A percentile compares a stretch with the other conserved stretches of the same genome.
These are phyloP conservation scores for Pythium dissimile DNA, from an alignment of 352 stramenopile genomes.

Conservation along the genomic window DNA sequence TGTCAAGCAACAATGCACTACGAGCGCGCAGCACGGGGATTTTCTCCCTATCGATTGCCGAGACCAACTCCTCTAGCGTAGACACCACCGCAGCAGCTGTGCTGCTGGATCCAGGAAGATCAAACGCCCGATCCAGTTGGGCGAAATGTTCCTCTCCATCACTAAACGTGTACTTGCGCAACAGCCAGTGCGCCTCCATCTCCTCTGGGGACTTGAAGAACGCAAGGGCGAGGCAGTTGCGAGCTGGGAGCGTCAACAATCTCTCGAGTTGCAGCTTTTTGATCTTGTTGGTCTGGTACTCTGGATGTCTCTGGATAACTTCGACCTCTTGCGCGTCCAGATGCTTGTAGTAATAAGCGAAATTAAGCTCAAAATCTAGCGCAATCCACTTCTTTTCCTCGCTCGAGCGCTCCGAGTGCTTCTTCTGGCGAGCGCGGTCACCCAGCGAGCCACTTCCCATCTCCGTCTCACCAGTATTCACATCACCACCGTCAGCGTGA, in stretches of 20 bases:
- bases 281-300: constrained; percentile 47
- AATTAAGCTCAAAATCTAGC: constrained; percentile 59
- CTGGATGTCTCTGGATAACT: constrained; percentile 45
- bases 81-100: constrained; percentile 9
- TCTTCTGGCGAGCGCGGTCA: constrained; percentile 48
- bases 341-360: constrained; percentile 69
- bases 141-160: constrained; percentile 66
- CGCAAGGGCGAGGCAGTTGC: constrained; percentile 63
- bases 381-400: constrained; percentile 72
- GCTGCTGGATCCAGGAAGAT: neutral
- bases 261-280: constrained; percentile 45
- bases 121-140: constrained; percentile 39
- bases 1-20: constrained; percentile 31
- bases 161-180: constrained; percentile 69
- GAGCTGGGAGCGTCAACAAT: constrained; percentile 49
- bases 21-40: constrained; percentile 5
- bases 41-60: constrained; percentile 25
- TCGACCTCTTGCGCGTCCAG: constrained; percentile 49
- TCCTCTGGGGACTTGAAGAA: constrained; percentile 65
- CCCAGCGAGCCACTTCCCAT: constrained; percentile 5
- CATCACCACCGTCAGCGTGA: neutral
- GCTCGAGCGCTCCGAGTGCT: constrained; percentile 31
- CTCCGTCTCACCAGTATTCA: neutral
- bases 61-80: constrained; percentile 35
- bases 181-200: constrained; percentile 48